Conservation (phyloP, 257 asterid genomes). For the Haberlea rhodopensis region DNA sequence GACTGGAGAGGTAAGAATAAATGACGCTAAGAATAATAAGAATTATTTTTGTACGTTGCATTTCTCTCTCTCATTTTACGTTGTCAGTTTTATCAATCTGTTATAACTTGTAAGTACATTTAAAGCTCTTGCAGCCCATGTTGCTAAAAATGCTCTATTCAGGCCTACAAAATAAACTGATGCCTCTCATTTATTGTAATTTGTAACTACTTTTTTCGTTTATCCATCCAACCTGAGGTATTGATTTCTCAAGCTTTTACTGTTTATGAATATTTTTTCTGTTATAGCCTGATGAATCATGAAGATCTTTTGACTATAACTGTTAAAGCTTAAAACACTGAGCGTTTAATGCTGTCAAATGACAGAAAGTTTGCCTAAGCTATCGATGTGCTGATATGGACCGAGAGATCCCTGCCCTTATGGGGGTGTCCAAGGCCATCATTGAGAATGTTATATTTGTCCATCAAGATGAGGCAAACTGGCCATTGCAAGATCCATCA, state of each 20-base stretch:
- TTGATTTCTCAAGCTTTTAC: slow-evolving; percentile 8
- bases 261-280: slow-evolving; percentile 1
- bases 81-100: too few species aligned
- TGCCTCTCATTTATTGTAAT: background rate
- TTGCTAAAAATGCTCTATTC: too few species aligned
- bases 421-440: slow-evolving; percentile 98
- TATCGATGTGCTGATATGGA: slow-evolving; percentile 99
- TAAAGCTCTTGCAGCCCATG: too few species aligned
- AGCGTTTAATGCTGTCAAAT: slow-evolving; percentile 31
- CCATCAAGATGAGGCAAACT: slow-evolving; percentile 98
- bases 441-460: slow-evolving; percentile 96
- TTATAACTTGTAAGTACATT: too few species aligned
- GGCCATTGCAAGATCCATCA: slow-evolving; percentile 97
- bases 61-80: slow-evolving; percentile 1
- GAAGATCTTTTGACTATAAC: slow-evolving; percentile 13
- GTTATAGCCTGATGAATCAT: slow-evolving; percentile 11
- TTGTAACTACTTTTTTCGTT: background rate
- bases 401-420: slow-evolving; percentile 96
- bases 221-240: background rate
- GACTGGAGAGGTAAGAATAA: slow-evolving; percentile 76
- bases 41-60: slow-evolving; percentile 13
- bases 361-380: slow-evolving; percentile 97
- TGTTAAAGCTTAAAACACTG: slow-evolving; percentile 10
- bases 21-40: background rate
- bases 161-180: too few species aligned